Conservation (phyloP, 768 basidiomycete species). For the Phaffia tasmanica region DNA sequence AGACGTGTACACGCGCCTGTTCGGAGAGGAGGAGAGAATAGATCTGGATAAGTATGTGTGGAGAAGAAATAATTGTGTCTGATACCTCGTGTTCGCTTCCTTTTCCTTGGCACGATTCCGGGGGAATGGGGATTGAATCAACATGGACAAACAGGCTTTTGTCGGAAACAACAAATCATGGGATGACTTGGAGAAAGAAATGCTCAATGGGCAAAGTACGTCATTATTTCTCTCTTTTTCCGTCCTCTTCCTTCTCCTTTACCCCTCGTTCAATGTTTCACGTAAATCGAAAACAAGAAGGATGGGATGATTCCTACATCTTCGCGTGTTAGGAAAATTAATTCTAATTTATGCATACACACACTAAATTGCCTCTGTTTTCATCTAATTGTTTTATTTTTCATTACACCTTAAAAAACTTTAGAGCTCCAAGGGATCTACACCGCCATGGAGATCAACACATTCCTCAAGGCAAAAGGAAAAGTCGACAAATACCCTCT, state of each 20-base stretch:
- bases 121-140: too few relatives aligned
- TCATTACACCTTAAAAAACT: not conserved
- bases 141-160: not conserved
- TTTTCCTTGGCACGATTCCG: not conserved
- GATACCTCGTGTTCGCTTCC: not conserved
- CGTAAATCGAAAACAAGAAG: too few relatives aligned
- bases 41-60: not conserved
- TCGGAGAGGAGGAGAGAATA: not conserved
- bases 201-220: conserved; percentile 33
- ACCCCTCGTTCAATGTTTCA: not conserved
- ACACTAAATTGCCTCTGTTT: not conserved
- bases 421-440: conserved; percentile 26
- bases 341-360: not conserved
- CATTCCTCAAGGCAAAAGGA: conserved; percentile 16
- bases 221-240: not conserved
- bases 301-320: too few relatives aligned
- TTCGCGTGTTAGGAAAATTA: too few relatives aligned
- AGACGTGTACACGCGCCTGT: conserved; percentile 25
- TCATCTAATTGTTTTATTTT: not conserved
- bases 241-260: too few relatives aligned
- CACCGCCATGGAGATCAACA: conserved; percentile 24
- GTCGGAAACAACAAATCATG: conserved; percentile 15
- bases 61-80: not conserved
- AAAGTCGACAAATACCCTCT: conserved; percentile 23
- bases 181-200: conserved; percentile 22